phyloP scores from a whole-genome alignment of 495 filamentous ascomycete species.

The Neurospora sp. region DNA sequence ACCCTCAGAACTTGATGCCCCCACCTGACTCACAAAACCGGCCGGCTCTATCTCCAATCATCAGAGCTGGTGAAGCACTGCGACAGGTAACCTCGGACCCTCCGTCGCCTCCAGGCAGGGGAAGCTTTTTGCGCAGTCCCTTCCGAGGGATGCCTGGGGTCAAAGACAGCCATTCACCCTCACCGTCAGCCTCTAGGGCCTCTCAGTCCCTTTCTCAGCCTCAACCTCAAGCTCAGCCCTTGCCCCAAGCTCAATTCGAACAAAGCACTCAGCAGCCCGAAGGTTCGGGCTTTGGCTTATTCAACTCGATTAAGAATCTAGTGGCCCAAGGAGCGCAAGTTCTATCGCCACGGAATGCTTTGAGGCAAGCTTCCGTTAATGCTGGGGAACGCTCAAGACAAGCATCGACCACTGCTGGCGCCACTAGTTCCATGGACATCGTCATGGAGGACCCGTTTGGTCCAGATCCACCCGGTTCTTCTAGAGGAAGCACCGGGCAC shows the following conservation, averaged over 20 bases:
- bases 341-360: slow-evolving; percentile 14
- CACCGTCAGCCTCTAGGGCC: slow-evolving; percentile 1
- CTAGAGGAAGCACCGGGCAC: slow-evolving; percentile 6
- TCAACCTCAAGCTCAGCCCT: background rate
- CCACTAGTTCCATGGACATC: background rate
- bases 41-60: slow-evolving; percentile 42
- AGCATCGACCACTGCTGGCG: background rate
- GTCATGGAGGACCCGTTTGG: slow-evolving; percentile 26
- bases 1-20: slow-evolving; percentile 8
- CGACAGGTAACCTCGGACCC: slow-evolving; percentile 43
- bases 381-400: background rate
- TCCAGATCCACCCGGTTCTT: slow-evolving; percentile 13
- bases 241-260: background rate
- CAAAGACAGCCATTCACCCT: slow-evolving; percentile 23
- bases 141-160: slow-evolving; percentile 33
- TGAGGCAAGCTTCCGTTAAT: background rate
- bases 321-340: slow-evolving; percentile 18
- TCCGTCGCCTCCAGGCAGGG: slow-evolving; percentile 35
- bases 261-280: background rate
- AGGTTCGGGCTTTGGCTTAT: slow-evolving; percentile 17
- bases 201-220: background rate
- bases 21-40: slow-evolving; percentile 17
- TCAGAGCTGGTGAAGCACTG: slow-evolving; percentile 39
- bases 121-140: slow-evolving; percentile 38
- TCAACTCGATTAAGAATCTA: slow-evolving; percentile 17